A percentile compares a stretch with the other conserved stretches of the same genome.
Evolutionary conservation across 192 early-diverging fungal genomes (phyloP).

Genomic region (Backusella australiensis): DNA sequence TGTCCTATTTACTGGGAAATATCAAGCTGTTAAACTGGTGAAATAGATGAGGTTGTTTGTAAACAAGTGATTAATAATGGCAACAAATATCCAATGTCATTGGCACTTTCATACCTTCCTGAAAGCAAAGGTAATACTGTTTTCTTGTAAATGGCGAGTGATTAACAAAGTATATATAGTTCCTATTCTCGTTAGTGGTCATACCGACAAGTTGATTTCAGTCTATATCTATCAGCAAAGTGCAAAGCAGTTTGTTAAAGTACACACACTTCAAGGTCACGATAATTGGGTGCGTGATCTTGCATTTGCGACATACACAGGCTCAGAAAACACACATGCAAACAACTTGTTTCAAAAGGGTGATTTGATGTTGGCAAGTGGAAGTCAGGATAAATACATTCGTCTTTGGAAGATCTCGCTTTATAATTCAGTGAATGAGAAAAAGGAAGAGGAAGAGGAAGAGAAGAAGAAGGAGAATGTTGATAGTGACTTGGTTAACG

Average conservation of each 20-base stretch:
- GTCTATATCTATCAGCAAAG: constrained; percentile 54
- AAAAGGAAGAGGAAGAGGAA: not conserved
- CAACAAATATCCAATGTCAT: constrained; percentile 61
- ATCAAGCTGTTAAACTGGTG: constrained; percentile 14
- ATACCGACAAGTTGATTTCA: constrained; percentile 74
- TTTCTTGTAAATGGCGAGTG: not conserved
- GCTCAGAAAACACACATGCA: constrained; percentile 18
- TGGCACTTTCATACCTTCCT: constrained; percentile 71
- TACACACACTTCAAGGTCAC: constrained; percentile 78
- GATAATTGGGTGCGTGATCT: constrained; percentile 91
- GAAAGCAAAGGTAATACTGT: constrained; percentile 43
- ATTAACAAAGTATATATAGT: constrained; percentile 21
- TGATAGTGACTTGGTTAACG: constrained; percentile 46
- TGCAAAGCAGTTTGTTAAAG: constrained; percentile 54
- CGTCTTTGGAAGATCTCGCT: constrained; percentile 82
- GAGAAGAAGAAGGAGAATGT: constrained; percentile 9
- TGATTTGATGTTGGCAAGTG: constrained; percentile 85
- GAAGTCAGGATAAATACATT: constrained; percentile 90
- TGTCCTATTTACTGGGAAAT: not conserved
- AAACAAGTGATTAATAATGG: constrained; percentile 71
- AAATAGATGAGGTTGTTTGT: constrained; percentile 46
- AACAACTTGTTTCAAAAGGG: constrained; percentile 62
- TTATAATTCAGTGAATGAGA: constrained; percentile 9
- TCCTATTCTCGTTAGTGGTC: constrained; percentile 76
- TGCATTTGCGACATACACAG: constrained; percentile 65